A percentile compares a stretch with the other conserved stretches of the same genome.
These are phyloP conservation scores for Boletales sp. DNA, from an alignment of 768 basidiomycete genomes.

Conservation along the genomic window DNA sequence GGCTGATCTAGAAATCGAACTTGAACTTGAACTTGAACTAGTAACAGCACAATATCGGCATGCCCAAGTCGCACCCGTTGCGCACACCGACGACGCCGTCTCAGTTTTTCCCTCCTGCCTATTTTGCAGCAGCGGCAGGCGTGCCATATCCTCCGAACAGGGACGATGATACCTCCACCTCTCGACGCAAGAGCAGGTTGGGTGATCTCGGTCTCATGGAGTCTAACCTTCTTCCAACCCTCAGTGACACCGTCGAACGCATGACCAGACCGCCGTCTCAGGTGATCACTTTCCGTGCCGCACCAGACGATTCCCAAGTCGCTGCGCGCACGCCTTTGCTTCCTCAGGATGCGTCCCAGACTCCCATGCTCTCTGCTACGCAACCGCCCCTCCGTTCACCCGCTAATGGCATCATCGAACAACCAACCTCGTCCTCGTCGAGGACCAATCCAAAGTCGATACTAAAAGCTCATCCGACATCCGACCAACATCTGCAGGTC, in stretches of 20 bases:
- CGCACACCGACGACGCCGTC: conserved; percentile 28
- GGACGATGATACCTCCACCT: conserved; percentile 2
- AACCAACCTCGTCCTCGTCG: no score
- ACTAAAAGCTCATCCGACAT: conserved; percentile 18
- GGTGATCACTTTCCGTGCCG: conserved; percentile 1
- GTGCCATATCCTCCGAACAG: conserved; percentile 17
- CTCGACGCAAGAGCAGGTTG: conserved; percentile 39
- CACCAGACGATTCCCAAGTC: not conserved
- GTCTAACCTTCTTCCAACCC: conserved; percentile 61
- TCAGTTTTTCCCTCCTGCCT: conserved; percentile 51
- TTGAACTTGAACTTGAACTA: conserved; percentile 5
- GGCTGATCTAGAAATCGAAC: not conserved
- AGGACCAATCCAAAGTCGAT: conserved; percentile 24
- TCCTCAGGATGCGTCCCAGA: conserved; percentile 1
- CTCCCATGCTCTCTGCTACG: not conserved
- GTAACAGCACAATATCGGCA: conserved; percentile 2
- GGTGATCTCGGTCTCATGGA: conserved; percentile 59
- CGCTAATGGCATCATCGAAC: no score
- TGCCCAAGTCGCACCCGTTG: conserved; percentile 38
- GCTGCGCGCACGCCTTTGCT: conserved; percentile 13
- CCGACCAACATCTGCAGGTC: conserved; percentile 18
- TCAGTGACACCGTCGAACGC: conserved; percentile 67
- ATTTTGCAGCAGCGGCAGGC: conserved; percentile 54
- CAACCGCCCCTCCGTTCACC: conserved; percentile 3
- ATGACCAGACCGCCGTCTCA: conserved; percentile 61